A percentile compares a stretch with the other conserved stretches of the same genome.
These are phyloP conservation scores for Colletotrichum euphorbiae DNA, from an alignment of 2,329 filamentous ascomycete genomes.

Conservation along the genomic window DNA sequence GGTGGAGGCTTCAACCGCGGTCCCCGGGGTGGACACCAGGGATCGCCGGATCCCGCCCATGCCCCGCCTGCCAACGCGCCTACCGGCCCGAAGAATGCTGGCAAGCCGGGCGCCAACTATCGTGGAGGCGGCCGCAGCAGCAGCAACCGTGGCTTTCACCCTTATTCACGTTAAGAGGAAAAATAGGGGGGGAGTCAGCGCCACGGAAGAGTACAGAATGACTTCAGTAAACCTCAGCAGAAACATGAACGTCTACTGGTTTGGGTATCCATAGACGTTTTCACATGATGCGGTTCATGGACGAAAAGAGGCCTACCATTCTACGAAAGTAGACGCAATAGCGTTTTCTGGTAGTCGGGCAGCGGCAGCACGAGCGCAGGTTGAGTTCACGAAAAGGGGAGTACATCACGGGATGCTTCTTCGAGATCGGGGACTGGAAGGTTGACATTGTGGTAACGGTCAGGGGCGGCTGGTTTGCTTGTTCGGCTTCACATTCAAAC, in stretches of 20 bases:
- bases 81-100: constrained; percentile 95
- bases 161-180: constrained; percentile 64
- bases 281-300: background rate
- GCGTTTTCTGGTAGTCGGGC: background rate
- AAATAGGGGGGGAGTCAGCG: background rate
- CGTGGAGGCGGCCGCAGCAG: constrained; percentile 88
- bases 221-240: background rate
- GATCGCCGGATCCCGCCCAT: constrained; percentile 57
- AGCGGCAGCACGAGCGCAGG: background rate
- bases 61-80: constrained; percentile 73
- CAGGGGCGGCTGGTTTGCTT: constrained; percentile 7
- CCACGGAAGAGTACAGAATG: background rate
- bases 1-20: constrained; percentile 51
- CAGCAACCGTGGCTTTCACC: constrained; percentile 80
- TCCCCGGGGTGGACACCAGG: constrained; percentile 53
- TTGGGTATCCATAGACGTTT: background rate
- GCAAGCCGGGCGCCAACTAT: constrained; percentile 91
- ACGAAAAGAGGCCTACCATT: background rate
- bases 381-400: background rate
- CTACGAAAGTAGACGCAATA: background rate
- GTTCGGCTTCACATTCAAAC: constrained; percentile 1
- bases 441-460: constrained; percentile 1
- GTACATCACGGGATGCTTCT: background rate
- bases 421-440: background rate
- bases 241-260: background rate